phyloP scores from a whole-genome alignment of 441 rosid species.

The Syzygium syzygioides region DNA sequence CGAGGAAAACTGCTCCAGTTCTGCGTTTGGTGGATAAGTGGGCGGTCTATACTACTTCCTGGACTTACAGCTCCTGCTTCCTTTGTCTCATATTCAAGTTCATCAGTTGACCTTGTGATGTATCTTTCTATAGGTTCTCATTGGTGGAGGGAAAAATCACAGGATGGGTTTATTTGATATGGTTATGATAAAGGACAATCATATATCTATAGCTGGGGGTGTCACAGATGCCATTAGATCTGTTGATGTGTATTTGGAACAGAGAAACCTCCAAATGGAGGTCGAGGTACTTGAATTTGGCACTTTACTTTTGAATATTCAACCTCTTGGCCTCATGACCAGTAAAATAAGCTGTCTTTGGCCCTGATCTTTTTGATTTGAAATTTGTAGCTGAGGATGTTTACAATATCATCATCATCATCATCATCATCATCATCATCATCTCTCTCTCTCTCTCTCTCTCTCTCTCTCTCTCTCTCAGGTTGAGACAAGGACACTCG shows the following conservation, averaged over 20 bases:
- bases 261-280: conserved; percentile 69
- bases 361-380: neutral
- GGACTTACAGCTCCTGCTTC: neutral
- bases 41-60: conserved; percentile 59
- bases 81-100: neutral
- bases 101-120: conserved; percentile 17
- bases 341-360: neutral
- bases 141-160: conserved; percentile 92
- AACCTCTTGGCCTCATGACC: neutral
- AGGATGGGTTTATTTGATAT: conserved; percentile 96
- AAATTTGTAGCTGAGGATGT: neutral
- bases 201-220: conserved; percentile 90
- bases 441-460: neutral
- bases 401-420: neutral
- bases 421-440: neutral
- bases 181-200: conserved; percentile 97
- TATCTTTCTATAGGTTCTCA: conserved; percentile 50
- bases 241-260: conserved; percentile 59
- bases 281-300: conserved; percentile 58
- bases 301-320: neutral
- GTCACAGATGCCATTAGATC: conserved; percentile 65
- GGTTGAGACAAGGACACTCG: conserved; percentile 87
- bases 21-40: conserved; percentile 90
- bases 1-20: conserved; percentile 94
- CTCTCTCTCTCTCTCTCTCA: conserved; percentile 8